Evolutionary conservation across 768 basidiomycete genomes (phyloP).

Genomic region (Serendipita sp.): DNA sequence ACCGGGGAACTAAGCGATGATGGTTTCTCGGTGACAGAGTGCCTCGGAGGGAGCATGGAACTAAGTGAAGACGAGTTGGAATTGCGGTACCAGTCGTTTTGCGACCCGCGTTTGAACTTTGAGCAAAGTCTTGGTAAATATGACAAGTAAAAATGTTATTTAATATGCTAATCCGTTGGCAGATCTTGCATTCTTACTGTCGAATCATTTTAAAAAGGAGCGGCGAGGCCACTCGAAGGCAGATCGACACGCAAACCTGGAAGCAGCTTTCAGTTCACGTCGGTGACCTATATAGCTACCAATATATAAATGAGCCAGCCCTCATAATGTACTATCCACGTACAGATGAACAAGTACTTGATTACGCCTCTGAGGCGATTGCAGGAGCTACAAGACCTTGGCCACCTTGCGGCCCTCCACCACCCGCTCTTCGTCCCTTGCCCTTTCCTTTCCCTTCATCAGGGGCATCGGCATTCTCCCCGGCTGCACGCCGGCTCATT

Average conservation of each 20-base stretch:
- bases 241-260: background rate
- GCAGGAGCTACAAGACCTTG: background rate
- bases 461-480: background rate
- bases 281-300: background rate
- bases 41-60: constrained; percentile 92
- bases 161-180: background rate
- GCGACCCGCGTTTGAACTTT: constrained; percentile 86
- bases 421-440: background rate
- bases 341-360: background rate
- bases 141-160: background rate
- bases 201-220: constrained; percentile 62
- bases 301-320: background rate
- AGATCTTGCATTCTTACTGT: constrained; percentile 79
- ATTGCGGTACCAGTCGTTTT: constrained; percentile 90
- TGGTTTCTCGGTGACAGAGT: constrained; percentile 92
- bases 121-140: constrained; percentile 79
- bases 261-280: background rate
- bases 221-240: constrained; percentile 23
- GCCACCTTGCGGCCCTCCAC: background rate
- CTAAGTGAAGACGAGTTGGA: constrained; percentile 75
- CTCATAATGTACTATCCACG: background rate
- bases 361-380: background rate
- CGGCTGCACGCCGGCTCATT: constrained; percentile 23
- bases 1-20: constrained; percentile 83
- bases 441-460: constrained; percentile 1